phyloP scores from a whole-genome alignment of 148 eudicot species.

The Fagopyrum homotropicum region DNA sequence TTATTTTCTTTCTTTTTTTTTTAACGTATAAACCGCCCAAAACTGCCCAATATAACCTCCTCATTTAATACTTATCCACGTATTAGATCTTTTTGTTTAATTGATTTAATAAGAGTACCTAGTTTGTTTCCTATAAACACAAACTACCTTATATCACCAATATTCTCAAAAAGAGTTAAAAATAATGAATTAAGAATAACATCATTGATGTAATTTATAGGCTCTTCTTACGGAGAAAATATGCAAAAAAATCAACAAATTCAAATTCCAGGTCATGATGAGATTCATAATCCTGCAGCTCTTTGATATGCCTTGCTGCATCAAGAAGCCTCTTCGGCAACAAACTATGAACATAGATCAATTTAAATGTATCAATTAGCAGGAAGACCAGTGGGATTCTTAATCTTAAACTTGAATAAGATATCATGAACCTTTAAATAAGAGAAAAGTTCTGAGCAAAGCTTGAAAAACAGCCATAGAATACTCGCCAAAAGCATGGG shows the following conservation, averaged over 20 bases:
- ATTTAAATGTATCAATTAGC: not conserved
- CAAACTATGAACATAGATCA: not conserved
- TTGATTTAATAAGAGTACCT: too few species aligned
- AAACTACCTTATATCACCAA: too few species aligned
- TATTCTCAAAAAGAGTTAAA: too few species aligned
- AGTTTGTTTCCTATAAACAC: too few species aligned
- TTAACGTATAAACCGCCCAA: too few species aligned
- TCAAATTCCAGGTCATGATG: not conserved
- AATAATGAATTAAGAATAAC: too few species aligned
- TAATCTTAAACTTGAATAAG: not conserved
- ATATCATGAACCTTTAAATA: too few species aligned
- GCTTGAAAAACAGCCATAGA: constrained; percentile 97
- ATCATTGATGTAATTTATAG: not conserved
- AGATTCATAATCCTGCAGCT: not conserved
- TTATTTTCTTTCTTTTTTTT: too few species aligned
- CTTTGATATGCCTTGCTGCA: not conserved
- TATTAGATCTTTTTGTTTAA: too few species aligned
- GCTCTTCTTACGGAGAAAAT: not conserved
- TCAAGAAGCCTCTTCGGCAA: constrained; percentile 7
- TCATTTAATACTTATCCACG: too few species aligned
- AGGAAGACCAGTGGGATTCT: not conserved
- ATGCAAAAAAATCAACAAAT: not conserved
- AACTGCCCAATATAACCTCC: too few species aligned
- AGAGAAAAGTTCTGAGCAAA: too few species aligned
- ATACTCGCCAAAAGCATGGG: constrained; percentile 78